Base-by-base conservation (phyloP, 2,329 filamentous ascomycete species). In the Exserohilum rostratum region DNA sequence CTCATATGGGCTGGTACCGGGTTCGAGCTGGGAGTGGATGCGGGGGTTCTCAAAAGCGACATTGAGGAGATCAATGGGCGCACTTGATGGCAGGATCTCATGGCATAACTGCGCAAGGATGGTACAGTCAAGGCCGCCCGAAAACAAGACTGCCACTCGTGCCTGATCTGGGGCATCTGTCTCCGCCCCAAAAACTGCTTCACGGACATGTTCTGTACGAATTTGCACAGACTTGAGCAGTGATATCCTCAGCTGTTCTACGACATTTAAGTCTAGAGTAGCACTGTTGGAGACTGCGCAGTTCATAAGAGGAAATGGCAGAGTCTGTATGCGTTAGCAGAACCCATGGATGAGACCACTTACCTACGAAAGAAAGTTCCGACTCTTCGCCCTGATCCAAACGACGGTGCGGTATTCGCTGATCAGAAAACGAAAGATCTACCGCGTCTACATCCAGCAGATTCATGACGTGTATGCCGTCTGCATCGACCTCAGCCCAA, bases 11-110 rank as follows among this genome's bases (percentile, higher is more conserved):
- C 67, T 69, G n/a, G 51, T 50, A 17, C 57, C 57, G 1, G 71
- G 66, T 11, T 65, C 71, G 57, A 62, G 61, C 48, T 66, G 69
- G 35, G 64, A 68, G 65, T 85, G 64, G 61, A 86, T 55, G 83
- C 87, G 60, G 88, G 93, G 93, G 62, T 99, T 99, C 74, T 99
- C 91, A 68, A 99, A 99, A 0, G 93, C 95, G 40, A 99, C 93
- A 63, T 99, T 99, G 60, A 99, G 83, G 7, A 99, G 81, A 69
- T 98, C 95, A 57, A 99, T 87, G 1, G 83, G 79, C 66, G 96
- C 87, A 3, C 82, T 76, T 0, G 70, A 12, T 0, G 90, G 89
- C 2, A 98, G 72, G 2, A 96, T 76, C 11, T 96, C 89, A 70
- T 96, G 90, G 10, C 85, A 81, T 20, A 98, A 77, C 38, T 92